A percentile compares a stretch with the other conserved stretches of the same genome.
phyloP scores from a whole-genome alignment of 129 eudicot species.

The Logfia minima region DNA sequence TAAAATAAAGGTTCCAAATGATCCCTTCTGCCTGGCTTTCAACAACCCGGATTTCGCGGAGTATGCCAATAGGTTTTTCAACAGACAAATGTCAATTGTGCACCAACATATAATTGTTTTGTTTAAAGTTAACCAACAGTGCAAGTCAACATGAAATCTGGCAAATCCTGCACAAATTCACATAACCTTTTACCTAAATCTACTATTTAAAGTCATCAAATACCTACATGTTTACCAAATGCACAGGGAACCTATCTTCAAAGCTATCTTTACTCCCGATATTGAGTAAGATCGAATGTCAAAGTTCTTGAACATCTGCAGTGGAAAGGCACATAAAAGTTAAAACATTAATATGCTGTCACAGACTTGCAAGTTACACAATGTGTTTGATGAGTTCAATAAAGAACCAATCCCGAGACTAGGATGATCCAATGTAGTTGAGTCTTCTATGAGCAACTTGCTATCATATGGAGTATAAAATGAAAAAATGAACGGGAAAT shows the following conservation, averaged over 20 bases:
- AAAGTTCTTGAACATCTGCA: conserved; percentile 88
- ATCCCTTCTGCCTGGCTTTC: neutral
- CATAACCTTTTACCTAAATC: neutral
- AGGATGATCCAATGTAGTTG: neutral
- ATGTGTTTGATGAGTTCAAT: neutral
- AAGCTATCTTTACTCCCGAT: conserved; percentile 55
- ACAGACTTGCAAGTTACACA: neutral
- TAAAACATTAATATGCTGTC: neutral
- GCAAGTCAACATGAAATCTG: conserved; percentile 14
- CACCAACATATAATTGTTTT: neutral
- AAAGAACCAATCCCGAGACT: neutral
- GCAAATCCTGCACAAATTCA: conserved; percentile 13
- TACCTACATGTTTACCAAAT: conserved; percentile 20
- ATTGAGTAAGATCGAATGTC: conserved; percentile 83
- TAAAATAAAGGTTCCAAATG: no score
- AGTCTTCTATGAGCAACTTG: neutral
- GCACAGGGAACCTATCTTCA: conserved; percentile 19
- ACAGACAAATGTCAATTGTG: neutral
- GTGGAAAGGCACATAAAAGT: neutral
- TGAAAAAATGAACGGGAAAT: neutral
- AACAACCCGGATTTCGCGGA: neutral
- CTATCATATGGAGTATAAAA: no score
- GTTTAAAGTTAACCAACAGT: conserved; percentile 6
- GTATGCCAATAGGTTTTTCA: neutral
- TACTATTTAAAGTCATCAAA: conserved; percentile 2